These are phyloP conservation scores for Piper betle DNA, from an alignment of 164 flowering plant genomes.

Conservation along the genomic window DNA sequence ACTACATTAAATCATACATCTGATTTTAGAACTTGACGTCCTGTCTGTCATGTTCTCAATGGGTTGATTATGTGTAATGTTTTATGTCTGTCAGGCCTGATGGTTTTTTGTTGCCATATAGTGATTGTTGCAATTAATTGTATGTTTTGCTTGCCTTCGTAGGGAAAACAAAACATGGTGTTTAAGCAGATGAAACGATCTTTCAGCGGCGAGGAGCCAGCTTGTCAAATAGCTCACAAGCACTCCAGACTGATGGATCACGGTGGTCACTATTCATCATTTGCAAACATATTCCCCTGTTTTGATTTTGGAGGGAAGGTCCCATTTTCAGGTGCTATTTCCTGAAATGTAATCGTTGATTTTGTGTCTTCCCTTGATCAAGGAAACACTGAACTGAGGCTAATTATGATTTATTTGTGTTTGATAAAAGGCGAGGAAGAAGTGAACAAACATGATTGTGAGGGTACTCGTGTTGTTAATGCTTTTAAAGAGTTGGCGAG, in stretches of 20 bases:
- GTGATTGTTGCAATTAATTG: background rate
- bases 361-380: background rate
- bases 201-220: constrained; percentile 19
- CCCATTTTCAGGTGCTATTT: constrained; percentile 17
- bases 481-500: constrained; percentile 5
- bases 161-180: constrained; percentile 32
- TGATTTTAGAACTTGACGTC: too few species aligned
- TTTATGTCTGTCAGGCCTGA: background rate
- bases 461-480: constrained; percentile 3
- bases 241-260: constrained; percentile 21
- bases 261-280: constrained; percentile 11
- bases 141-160: constrained; percentile 5
- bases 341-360: background rate
- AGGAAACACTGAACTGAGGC: background rate
- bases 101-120: background rate
- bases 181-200: constrained; percentile 25
- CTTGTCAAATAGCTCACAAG: constrained; percentile 22
- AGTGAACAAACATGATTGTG: constrained; percentile 12
- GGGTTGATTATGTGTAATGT: background rate
- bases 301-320: constrained; percentile 7
- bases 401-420: background rate
- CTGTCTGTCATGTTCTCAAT: background rate
- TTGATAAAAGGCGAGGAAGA: constrained; percentile 11
- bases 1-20: background rate
- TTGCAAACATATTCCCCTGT: constrained; percentile 7